A percentile compares a stretch with the other conserved stretches of the same genome.
These are phyloP conservation scores for Datisca glomerata DNA, from an alignment of 306 rosid species.

Conservation along the genomic window DNA sequence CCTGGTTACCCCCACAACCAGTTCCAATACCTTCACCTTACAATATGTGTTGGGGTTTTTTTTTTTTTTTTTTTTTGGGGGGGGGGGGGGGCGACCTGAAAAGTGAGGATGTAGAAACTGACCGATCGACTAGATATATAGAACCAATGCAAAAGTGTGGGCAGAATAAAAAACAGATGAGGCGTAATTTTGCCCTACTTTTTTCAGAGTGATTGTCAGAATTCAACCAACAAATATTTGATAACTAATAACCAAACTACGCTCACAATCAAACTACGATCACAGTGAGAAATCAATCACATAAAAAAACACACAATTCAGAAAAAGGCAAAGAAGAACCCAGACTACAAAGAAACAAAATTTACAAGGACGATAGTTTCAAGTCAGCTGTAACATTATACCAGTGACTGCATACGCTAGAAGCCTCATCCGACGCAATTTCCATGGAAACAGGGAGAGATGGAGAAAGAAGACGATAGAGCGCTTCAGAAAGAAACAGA, in stretches of 20 bases:
- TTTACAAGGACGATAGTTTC: not conserved
- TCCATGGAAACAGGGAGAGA: slow-evolving; percentile 36
- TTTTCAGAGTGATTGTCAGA: too few species aligned
- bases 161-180: too few species aligned
- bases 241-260: not conserved
- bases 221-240: too few species aligned
- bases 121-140: too few species aligned
- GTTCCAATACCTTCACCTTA: too few species aligned
- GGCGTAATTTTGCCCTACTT: too few species aligned
- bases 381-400: slow-evolving; percentile 13
- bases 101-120: too few species aligned
- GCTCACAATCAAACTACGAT: not conserved
- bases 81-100: too few species aligned
- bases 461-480: slow-evolving; percentile 6
- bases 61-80: too few species aligned
- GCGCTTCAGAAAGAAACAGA: not conserved
- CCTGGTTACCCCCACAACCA: too few species aligned
- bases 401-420: slow-evolving; percentile 72
- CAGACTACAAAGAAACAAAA: slow-evolving; percentile 1
- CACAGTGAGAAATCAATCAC: not conserved
- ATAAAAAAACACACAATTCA: not conserved
- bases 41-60: too few species aligned
- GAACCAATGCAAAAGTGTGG: too few species aligned
- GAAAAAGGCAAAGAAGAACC: not conserved
- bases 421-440: slow-evolving; percentile 39